Conservation (phyloP, 768 basidiomycete genomes). For the Pisolithus albus region DNA sequence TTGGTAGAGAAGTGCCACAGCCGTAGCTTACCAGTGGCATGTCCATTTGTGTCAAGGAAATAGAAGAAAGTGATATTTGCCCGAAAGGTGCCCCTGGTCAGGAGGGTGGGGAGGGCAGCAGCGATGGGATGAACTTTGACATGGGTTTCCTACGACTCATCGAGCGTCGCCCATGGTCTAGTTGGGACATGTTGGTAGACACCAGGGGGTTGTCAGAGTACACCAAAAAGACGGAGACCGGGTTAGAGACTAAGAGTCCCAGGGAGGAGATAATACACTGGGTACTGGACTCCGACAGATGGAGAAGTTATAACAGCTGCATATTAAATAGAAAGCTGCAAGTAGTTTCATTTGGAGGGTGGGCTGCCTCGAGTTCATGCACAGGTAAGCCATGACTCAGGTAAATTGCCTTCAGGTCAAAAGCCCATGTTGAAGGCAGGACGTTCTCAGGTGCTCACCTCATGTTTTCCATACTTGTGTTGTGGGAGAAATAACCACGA, state of each 20-base stretch:
- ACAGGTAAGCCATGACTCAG: slow-evolving; percentile 24
- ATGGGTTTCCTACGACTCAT: slow-evolving; percentile 71
- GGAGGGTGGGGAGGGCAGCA: slow-evolving; percentile 37
- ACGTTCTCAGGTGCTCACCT: slow-evolving; percentile 29
- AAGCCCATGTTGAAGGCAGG: slow-evolving; percentile 28
- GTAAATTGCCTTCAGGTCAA: slow-evolving; percentile 29
- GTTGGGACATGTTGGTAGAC: slow-evolving; percentile 19
- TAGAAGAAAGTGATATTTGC: slow-evolving; percentile 23
- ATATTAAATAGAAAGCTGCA: slow-evolving; percentile 21
- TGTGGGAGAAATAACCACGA: slow-evolving; percentile 26
- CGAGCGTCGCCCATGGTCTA: slow-evolving; percentile 26
- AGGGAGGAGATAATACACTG: slow-evolving; percentile 17
- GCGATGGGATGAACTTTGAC: slow-evolving; percentile 60
- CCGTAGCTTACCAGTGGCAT: slow-evolving; percentile 26
- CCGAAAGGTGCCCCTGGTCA: slow-evolving; percentile 29
- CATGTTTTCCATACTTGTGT: slow-evolving; percentile 31
- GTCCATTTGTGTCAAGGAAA: slow-evolving; percentile 16
- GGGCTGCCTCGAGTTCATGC: slow-evolving; percentile 27
- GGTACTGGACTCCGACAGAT: slow-evolving; percentile 11
- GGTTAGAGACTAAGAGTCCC: slow-evolving; percentile 10
- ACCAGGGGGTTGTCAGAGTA: slow-evolving; percentile 9
- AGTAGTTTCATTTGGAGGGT: slow-evolving; percentile 27
- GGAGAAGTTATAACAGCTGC: slow-evolving; percentile 21
- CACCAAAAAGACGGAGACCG: slow-evolving; percentile 4
- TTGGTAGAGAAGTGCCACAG: not conserved